A percentile compares a stretch with the other conserved stretches of the same genome.
Evolutionary conservation across 23 red algal species (phyloP).

Genomic region (Gracilaria gracilis): DNA sequence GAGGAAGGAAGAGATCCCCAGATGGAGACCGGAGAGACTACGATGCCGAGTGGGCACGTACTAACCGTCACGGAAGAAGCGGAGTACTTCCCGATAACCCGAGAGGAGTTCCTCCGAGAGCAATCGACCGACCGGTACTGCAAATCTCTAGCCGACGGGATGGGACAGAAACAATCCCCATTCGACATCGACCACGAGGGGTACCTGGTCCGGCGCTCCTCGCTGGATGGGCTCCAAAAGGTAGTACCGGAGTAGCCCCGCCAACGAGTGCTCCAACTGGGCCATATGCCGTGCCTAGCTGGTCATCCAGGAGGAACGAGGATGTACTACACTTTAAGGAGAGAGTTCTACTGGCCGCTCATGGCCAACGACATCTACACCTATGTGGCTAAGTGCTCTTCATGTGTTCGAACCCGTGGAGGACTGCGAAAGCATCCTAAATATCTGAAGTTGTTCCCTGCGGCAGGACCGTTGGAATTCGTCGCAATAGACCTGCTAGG

Average conservation of each 20-base stretch:
- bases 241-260: neutral
- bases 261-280: neutral
- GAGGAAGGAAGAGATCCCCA: neutral
- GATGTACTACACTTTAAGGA: neutral
- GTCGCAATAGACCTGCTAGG: neutral
- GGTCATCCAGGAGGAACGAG: neutral
- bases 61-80: neutral
- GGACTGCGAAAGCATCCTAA: neutral
- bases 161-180: neutral
- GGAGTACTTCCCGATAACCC: neutral
- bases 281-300: neutral
- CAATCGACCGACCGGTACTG: neutral
- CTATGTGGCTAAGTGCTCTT: no score
- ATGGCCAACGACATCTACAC: neutral
- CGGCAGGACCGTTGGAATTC: neutral
- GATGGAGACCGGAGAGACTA: neutral
- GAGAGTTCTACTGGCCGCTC: conserved; percentile 8
- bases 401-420: no score
- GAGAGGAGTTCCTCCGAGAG: neutral
- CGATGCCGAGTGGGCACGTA: no score
- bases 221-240: conserved; percentile 32
- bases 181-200: conserved; percentile 8
- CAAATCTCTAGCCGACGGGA: neutral
- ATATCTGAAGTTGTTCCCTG: neutral
- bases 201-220: neutral